These are phyloP conservation scores for Neurospora terricola DNA, from an alignment of 495 filamentous ascomycete genomes.

Conservation along the genomic window DNA sequence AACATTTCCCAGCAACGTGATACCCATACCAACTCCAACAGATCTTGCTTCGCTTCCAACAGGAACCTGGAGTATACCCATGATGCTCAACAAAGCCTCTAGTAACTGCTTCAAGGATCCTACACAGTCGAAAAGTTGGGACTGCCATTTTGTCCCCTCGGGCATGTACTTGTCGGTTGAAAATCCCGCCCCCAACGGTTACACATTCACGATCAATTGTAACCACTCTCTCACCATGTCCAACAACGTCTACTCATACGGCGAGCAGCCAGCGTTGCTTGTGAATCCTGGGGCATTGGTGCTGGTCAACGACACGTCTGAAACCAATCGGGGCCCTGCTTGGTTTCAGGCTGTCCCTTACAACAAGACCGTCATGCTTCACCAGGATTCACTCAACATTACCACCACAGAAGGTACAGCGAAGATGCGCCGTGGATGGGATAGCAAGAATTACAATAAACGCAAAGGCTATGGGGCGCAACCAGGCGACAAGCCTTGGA, in stretches of 20 bases:
- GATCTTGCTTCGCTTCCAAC: constrained; percentile 50
- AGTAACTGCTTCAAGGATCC: constrained; percentile 56
- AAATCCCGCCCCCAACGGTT: constrained; percentile 13
- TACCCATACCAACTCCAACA: constrained; percentile 47
- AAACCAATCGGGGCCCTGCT: constrained; percentile 57
- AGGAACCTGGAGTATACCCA: constrained; percentile 55
- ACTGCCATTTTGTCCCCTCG: constrained; percentile 41
- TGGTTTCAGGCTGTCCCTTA: constrained; percentile 62
- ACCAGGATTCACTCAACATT: constrained; percentile 38
- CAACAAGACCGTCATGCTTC: constrained; percentile 74
- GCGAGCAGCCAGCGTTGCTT: constrained; percentile 60
- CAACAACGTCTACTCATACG: constrained; percentile 48
- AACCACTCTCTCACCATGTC: constrained; percentile 22
- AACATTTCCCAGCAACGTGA: constrained; percentile 33
- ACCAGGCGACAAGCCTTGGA: constrained; percentile 66
- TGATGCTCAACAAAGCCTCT: constrained; percentile 43
- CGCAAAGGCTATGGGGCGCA: constrained; percentile 39
- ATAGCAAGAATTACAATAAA: constrained; percentile 21
- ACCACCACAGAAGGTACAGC: constrained; percentile 3
- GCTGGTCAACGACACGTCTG: constrained; percentile 54
- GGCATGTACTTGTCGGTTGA: constrained; percentile 23
- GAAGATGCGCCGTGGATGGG: constrained; percentile 9
- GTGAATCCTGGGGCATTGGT: constrained; percentile 37
- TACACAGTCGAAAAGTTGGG: constrained; percentile 57
- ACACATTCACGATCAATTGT: constrained; percentile 24